Evolutionary conservation across 495 filamentous ascomycete genomes (phyloP), one percentile per base, ranked within the genome.

Genomic region (Aspergillus olivimuriae): DNA sequence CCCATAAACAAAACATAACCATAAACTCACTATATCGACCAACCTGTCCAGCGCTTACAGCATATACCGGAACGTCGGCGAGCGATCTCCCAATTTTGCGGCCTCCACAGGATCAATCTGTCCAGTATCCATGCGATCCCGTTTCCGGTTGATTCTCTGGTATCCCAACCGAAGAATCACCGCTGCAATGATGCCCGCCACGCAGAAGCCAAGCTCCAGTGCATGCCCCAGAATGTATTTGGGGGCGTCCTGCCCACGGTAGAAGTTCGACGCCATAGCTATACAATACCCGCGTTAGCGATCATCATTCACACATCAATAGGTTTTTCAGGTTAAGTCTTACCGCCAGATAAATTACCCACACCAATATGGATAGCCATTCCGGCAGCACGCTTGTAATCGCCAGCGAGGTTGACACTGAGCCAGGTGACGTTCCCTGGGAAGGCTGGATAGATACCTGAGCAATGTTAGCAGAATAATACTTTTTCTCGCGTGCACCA

Each of bases 231-330:
- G 72, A 2, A 73, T 62, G 46, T 83, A 90, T 15, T 74, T 64
- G 0, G 84, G 84, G 5, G 66, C 63, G 48, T 89, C 84, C 18
- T 68, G 65, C 4, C 66, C 48, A 12, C 85, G 77, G 52, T 89
- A 90, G 59, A 90, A 88, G 51, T 89, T 88, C 2, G 78, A 80
- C 0, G 84, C 76, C 77, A 89, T 86, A 1, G 83, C 70, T 75
- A 17, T 46, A 12, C 7, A 37, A 0, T 15, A 20, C 14, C n/a
- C n/a, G n/a, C n/a, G n/a, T n/a, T n/a, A n/a, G n/a, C n/a, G n/a
- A n/a, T 28, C 5, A 11, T 39, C 17, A 39, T 12, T 8, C 24
- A 11, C 22, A 2, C 17, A 23, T 15, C 23, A 42, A 26, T 18
- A 32, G 14, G 14, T 16, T 16, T 3, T 24, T 20, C 37, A 28